Evolutionary conservation across 768 basidiomycete genomes (phyloP).

Genomic region (Hydnum rufescens): DNA sequence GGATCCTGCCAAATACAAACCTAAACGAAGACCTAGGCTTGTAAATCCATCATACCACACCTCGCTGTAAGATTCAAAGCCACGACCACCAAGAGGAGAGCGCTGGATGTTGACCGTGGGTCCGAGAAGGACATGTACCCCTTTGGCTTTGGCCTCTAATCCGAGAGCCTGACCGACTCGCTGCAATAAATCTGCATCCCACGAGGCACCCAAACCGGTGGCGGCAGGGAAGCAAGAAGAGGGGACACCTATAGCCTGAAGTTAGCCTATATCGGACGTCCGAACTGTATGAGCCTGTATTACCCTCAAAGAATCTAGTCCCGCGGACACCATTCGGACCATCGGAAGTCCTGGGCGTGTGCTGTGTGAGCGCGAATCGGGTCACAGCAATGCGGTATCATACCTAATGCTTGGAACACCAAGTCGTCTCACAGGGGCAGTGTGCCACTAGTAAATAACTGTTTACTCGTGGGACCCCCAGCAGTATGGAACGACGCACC

Average conservation of each 20-base stretch:
- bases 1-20: slow-evolving; percentile 72
- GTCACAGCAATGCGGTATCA: not conserved
- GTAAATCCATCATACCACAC: slow-evolving; percentile 4
- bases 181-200: slow-evolving; percentile 43
- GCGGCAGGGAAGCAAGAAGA: slow-evolving; percentile 15
- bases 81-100: slow-evolving; percentile 14
- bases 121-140: slow-evolving; percentile 49
- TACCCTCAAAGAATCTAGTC: not conserved
- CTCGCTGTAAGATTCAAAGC: not conserved
- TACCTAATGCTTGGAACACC: slow-evolving; percentile 39
- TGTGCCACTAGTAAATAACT: slow-evolving; percentile 38
- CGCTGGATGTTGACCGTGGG: slow-evolving; percentile 78
- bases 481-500: not conserved
- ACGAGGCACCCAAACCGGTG: slow-evolving; percentile 59
- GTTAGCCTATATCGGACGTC: slow-evolving; percentile 18
- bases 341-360: slow-evolving; percentile 39
- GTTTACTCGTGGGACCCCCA: not conserved
- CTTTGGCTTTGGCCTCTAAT: slow-evolving; percentile 46
- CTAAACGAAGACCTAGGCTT: slow-evolving; percentile 30
- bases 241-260: not conserved
- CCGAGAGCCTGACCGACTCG: slow-evolving; percentile 45
- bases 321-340: slow-evolving; percentile 42
- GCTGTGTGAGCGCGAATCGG: not conserved
- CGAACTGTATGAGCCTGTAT: slow-evolving; percentile 40
- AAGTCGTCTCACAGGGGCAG: slow-evolving; percentile 39